These are phyloP conservation scores for Mortierella alpina DNA, from an alignment of 192 early-diverging fungal genomes.

Conservation along the genomic window DNA sequence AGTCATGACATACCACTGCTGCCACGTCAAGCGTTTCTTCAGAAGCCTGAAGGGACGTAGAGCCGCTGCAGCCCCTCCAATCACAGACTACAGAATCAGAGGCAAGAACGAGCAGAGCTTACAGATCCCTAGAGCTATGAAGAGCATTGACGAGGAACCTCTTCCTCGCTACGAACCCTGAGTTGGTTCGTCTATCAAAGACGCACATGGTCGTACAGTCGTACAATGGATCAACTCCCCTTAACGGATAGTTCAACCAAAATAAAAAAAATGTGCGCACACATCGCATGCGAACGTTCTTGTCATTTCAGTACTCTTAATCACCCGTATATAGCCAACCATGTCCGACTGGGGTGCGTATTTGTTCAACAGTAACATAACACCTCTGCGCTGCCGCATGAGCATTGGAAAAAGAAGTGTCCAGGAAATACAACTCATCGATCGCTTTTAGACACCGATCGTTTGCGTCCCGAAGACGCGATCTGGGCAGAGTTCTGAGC, in stretches of 20 bases:
- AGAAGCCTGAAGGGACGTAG: too few relatives aligned
- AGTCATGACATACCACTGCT: too few relatives aligned
- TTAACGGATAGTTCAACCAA: background rate
- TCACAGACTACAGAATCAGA: too few relatives aligned
- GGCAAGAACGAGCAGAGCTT: background rate
- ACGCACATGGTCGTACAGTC: too few relatives aligned
- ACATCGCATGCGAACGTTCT: background rate
- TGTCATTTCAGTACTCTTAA: background rate
- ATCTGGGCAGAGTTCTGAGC: background rate
- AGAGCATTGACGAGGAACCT: background rate
- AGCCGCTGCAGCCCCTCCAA: too few relatives aligned
- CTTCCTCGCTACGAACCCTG: conserved; percentile 5
- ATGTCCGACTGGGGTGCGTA: conserved; percentile 58
- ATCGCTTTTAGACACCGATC: background rate
- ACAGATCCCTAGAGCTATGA: background rate
- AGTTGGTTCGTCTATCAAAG: background rate
- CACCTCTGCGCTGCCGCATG: background rate
- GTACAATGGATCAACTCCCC: too few relatives aligned
- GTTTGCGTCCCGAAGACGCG: background rate
- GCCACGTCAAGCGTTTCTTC: too few relatives aligned
- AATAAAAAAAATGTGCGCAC: background rate
- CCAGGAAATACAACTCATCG: background rate
- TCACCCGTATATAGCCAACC: conserved; percentile 13
- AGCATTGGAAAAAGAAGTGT: background rate
- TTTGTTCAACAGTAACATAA: background rate